Base-by-base conservation (phyloP, 345 rosid genomes). In the Euphorbia pulcherrima region DNA sequence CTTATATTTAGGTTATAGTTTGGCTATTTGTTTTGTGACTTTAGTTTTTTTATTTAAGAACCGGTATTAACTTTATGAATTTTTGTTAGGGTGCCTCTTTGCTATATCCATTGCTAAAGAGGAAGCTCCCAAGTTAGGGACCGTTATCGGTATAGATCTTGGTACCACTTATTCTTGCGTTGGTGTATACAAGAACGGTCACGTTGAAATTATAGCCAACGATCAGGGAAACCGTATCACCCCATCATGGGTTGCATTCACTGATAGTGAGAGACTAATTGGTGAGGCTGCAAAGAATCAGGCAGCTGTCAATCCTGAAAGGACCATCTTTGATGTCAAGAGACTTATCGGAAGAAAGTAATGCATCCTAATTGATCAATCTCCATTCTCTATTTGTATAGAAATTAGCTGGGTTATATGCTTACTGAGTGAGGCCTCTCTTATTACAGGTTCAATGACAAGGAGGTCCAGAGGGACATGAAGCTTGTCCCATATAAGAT, bases 241-340 rank as follows among this genome's bases (percentile, higher is more conserved):
- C 53, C 98, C 98, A 21, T 93, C 98, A 0, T 93, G 97, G 98
- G 98, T 93, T 12, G 98, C 79, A 64, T 93, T 93, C 87, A 90
- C 98, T 0, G 98, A 93, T 60, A 65, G 80, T 20, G 98, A 93
- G 85, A 89, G 98, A 77, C 75, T 93, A 68, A 90, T 93, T 1
- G 98, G 98, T 72, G 97, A 93, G 77, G 98, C 98, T 67, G 98
- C 97, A 29, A 93, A 93, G 94, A 93, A 90, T 44, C 96, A 86
- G 86, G 97, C 97, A 5, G 94, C 98, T 64, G 91, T 84, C 5
- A 93, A 93, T 48, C 68, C 96, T 0, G 98, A 93, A 57, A 86
- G 96, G 80, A 93, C 98, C 12, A 20, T 93, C 77, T 93, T 90
- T 18, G 98, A 90, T 37, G 98, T 93, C 72, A 93, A 93, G 87